Percentiles rank a stretch among this genome's conserved stretches.
Evolutionary conservation across 1,284 basidiomycete species (phyloP).

Genomic region (Amylostereum areolatum): DNA sequence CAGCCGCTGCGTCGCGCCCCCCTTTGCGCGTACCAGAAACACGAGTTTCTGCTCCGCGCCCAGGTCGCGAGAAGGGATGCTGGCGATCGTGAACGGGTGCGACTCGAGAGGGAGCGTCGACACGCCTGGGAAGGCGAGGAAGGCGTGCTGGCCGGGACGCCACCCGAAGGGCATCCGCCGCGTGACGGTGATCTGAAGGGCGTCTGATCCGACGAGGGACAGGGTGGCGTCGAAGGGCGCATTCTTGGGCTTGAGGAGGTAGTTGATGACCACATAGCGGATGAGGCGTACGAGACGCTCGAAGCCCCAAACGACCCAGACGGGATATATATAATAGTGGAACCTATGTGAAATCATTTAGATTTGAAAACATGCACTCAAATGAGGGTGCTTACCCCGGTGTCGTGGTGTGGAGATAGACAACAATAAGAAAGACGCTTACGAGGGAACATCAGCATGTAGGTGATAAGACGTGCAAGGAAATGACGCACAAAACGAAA

Average conservation of each 20-base stretch:
- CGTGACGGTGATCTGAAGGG: constrained; percentile 30
- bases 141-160: constrained; percentile 54
- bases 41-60: constrained; percentile 28
- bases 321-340: constrained; percentile 25
- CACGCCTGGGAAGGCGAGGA: constrained; percentile 41
- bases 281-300: constrained; percentile 30
- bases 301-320: constrained; percentile 36
- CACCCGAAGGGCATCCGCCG: constrained; percentile 29
- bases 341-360: constrained; percentile 5
- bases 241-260: constrained; percentile 19
- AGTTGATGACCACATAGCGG: constrained; percentile 31
- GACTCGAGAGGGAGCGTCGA: constrained; percentile 39
- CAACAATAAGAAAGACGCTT: constrained; percentile 13
- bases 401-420: constrained; percentile 15
- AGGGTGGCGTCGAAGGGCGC: constrained; percentile 20
- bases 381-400: constrained; percentile 10
- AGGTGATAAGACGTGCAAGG: not conserved
- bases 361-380: not conserved
- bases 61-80: constrained; percentile 20
- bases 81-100: constrained; percentile 54
- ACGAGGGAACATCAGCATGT: constrained; percentile 1
- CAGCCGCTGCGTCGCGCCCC: constrained; percentile 44
- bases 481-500: constrained; percentile 23
- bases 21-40: constrained; percentile 41
- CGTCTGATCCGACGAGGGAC: constrained; percentile 28